Percentiles rank a stretch among this genome's conserved stretches.
phyloP scores from a whole-genome alignment of 768 basidiomycete genomes.

The Mycena capillaripes region DNA sequence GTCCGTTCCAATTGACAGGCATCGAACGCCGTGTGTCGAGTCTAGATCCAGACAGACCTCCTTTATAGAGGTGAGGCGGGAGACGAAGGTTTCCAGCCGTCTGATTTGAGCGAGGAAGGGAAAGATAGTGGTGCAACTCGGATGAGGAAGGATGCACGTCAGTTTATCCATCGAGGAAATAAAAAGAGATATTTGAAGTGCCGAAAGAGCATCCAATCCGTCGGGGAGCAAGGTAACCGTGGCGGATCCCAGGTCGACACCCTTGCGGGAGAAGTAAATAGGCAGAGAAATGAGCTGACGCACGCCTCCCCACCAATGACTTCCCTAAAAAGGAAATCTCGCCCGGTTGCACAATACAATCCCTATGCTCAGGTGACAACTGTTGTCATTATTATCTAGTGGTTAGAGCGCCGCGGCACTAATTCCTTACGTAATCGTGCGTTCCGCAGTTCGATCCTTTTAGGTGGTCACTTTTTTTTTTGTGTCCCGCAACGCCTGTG shows the following conservation, averaged over 20 bases:
- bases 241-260: neutral
- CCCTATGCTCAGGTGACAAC: too few species aligned
- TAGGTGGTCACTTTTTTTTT: too few species aligned
- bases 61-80: neutral
- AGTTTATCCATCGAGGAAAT: neutral
- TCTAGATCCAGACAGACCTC: neutral
- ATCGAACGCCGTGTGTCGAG: neutral
- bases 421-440: too few species aligned
- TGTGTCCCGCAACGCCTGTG: too few species aligned
- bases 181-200: neutral
- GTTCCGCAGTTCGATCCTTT: too few species aligned
- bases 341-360: too few species aligned
- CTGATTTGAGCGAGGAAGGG: neutral
- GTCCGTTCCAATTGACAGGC: neutral
- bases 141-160: neutral
- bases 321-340: too few species aligned
- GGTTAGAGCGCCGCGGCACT: too few species aligned
- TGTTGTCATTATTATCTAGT: too few species aligned
- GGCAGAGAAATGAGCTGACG: too few species aligned
- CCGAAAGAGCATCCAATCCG: neutral
- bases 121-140: neutral
- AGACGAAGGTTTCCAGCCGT: neutral
- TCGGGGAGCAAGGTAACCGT: neutral
- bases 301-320: too few species aligned
- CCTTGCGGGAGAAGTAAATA: neutral